Percentiles rank a stretch among this genome's conserved stretches.
Evolutionary conservation across 768 basidiomycete genomes (phyloP).

Genomic region (Chlorophyllum brunneum): DNA sequence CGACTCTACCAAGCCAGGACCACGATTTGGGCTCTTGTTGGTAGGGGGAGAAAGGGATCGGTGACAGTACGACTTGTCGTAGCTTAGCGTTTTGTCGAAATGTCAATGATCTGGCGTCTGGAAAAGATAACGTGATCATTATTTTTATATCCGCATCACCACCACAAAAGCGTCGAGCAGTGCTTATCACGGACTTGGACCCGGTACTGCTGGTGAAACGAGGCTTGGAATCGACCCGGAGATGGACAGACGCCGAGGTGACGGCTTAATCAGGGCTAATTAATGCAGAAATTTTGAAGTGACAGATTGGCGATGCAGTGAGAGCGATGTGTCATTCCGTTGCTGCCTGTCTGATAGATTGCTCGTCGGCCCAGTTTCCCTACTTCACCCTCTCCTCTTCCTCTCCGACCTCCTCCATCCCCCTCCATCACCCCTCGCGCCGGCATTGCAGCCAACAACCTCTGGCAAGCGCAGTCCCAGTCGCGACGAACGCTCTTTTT

Average conservation of each 20-base stretch:
- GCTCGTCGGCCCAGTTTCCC: neutral
- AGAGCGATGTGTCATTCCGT: conserved; percentile 7
- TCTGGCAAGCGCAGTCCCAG: neutral
- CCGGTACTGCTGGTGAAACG: neutral
- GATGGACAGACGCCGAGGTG: neutral
- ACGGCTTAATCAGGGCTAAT: conserved; percentile 1
- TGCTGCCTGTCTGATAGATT: conserved; percentile 4
- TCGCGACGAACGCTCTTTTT: neutral
- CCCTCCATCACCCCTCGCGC: neutral
- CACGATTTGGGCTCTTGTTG: conserved; percentile 73
- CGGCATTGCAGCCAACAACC: neutral
- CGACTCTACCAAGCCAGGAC: conserved; percentile 64
- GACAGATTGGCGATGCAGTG: conserved; percentile 11
- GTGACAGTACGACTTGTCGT: neutral
- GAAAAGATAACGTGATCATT: too few relatives aligned
- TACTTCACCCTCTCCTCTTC: neutral
- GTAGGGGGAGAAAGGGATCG: conserved; percentile 39
- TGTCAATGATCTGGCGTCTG: neutral
- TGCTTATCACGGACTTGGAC: neutral
- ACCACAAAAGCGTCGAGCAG: too few relatives aligned
- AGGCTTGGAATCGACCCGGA: too few relatives aligned
- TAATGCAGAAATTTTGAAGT: neutral
- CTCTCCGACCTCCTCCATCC: neutral
- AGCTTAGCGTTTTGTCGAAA: neutral
- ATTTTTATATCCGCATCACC: too few relatives aligned